phyloP scores from a whole-genome alignment of 768 basidiomycete species.

The Tylopilus vinaceipallidus region DNA sequence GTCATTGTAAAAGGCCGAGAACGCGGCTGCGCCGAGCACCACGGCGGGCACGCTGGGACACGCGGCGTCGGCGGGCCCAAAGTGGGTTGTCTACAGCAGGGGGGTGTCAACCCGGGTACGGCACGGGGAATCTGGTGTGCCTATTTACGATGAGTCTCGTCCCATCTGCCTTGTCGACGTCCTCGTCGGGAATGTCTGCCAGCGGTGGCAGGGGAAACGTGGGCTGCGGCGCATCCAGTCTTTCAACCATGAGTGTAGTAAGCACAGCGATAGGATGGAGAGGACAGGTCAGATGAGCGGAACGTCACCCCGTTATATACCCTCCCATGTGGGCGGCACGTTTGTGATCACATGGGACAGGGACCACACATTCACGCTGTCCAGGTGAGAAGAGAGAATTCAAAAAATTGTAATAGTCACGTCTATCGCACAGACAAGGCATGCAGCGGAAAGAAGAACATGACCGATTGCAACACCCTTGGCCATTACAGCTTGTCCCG shows the following conservation, averaged over 20 bases:
- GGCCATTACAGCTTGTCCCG: constrained; percentile 64
- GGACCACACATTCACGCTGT: constrained; percentile 2
- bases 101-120: constrained; percentile 5
- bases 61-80: constrained; percentile 30
- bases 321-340: background rate
- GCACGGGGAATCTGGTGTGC: background rate
- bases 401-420: constrained; percentile 20
- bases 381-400: background rate
- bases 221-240: constrained; percentile 42
- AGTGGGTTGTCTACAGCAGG: constrained; percentile 25
- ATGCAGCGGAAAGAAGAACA: constrained; percentile 1
- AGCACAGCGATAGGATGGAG: background rate
- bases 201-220: constrained; percentile 38
- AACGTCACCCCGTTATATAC: background rate
- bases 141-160: constrained; percentile 35
- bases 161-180: constrained; percentile 37
- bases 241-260: constrained; percentile 36
- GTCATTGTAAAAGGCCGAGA: constrained; percentile 65
- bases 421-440: constrained; percentile 17
- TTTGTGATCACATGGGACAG: constrained; percentile 3
- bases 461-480: background rate
- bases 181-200: constrained; percentile 40
- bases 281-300: no score
- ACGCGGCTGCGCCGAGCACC: constrained; percentile 70
- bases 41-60: constrained; percentile 45